A percentile compares a stretch with the other conserved stretches of the same genome.
Conservation (phyloP, 768 basidiomycete genomes). For the Leccinum sublutescens region DNA sequence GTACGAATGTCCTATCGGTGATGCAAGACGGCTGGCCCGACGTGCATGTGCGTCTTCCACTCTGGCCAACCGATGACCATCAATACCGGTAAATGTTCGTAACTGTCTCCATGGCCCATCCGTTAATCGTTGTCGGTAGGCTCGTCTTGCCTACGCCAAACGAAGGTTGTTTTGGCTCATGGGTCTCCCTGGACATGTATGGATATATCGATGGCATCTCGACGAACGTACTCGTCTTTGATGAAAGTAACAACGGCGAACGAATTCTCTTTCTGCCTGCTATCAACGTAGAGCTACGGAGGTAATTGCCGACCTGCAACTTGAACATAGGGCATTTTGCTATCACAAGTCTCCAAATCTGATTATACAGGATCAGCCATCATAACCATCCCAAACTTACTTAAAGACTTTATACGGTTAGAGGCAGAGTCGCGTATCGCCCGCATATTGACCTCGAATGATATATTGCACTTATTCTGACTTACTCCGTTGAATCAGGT, state of each 20-base stretch:
- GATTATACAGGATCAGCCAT: background rate
- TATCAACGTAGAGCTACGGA: constrained; percentile 8
- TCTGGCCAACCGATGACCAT: constrained; percentile 40
- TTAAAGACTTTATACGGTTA: background rate
- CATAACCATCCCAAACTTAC: background rate
- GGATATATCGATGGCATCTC: constrained; percentile 27
- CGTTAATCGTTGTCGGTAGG: constrained; percentile 5
- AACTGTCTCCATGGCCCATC: background rate
- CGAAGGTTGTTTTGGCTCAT: constrained; percentile 24
- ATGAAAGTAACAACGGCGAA: background rate
- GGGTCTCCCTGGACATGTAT: constrained; percentile 21
- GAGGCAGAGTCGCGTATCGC: background rate
- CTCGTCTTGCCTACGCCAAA: constrained; percentile 10
- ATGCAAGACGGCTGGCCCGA: constrained; percentile 23
- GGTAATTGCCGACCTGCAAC: background rate
- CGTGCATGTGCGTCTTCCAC: constrained; percentile 9
- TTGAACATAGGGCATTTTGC: background rate
- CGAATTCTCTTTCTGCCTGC: constrained; percentile 16
- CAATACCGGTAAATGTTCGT: constrained; percentile 36
- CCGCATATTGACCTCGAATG: background rate
- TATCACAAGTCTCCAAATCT: background rate
- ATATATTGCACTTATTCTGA: background rate
- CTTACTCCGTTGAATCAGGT: background rate
- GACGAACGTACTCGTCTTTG: constrained; percentile 16
- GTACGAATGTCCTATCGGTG: constrained; percentile 35